A percentile compares a stretch with the other conserved stretches of the same genome.
These are phyloP conservation scores for Colletotrichum noveboracense DNA, from an alignment of 2,329 filamentous ascomycete genomes.

Conservation along the genomic window DNA sequence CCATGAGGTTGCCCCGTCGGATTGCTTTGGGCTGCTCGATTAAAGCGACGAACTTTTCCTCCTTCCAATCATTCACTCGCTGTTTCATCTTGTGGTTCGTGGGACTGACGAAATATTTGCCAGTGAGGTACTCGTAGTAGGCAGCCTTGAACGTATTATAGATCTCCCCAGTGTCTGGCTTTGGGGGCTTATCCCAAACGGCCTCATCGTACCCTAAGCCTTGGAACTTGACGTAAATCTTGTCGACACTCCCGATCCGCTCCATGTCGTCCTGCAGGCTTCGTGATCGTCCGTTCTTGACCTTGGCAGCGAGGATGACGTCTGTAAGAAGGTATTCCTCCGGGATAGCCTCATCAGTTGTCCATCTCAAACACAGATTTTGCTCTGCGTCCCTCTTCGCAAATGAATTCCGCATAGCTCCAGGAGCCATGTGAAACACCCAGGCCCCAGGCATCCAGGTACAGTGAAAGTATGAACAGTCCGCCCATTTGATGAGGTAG, in stretches of 20 bases:
- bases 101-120: slow-evolving; percentile 70
- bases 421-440: slow-evolving; percentile 75
- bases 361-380: slow-evolving; percentile 61
- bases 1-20: slow-evolving; percentile 83
- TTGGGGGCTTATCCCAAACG: slow-evolving; percentile 86
- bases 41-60: slow-evolving; percentile 71
- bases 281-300: slow-evolving; percentile 41
- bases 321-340: slow-evolving; percentile 87
- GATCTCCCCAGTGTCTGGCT: slow-evolving; percentile 64
- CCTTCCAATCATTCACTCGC: slow-evolving; percentile 72
- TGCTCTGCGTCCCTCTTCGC: slow-evolving; percentile 69
- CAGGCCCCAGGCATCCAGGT: slow-evolving; percentile 89
- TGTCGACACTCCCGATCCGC: slow-evolving; percentile 73
- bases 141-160: slow-evolving; percentile 84
- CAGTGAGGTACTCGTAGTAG: slow-evolving; percentile 85
- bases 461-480: slow-evolving; percentile 80
- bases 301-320: slow-evolving; percentile 74
- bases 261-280: slow-evolving; percentile 67
- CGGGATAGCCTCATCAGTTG: slow-evolving; percentile 79
- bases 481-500: slow-evolving; percentile 90
- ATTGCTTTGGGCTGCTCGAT: slow-evolving; percentile 76
- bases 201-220: slow-evolving; percentile 89
- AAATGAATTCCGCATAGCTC: slow-evolving; percentile 76
- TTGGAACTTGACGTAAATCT: slow-evolving; percentile 88
- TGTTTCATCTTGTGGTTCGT: slow-evolving; percentile 65